Base-by-base conservation (phyloP, 805 yeast species). In the Starmerella apicola region DNA sequence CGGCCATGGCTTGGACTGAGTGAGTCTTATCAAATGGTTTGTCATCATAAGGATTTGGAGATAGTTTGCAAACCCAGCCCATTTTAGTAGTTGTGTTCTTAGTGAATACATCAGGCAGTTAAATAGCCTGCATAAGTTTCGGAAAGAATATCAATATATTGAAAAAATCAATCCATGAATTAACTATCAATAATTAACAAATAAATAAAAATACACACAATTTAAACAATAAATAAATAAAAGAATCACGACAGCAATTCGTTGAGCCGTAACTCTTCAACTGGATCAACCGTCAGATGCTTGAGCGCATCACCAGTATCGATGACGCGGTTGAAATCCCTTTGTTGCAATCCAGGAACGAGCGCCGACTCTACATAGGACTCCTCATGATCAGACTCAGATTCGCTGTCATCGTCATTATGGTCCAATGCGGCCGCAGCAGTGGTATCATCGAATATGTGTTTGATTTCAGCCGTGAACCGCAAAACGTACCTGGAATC, bases 281-380 rank as follows among this genome's bases (percentile, higher is more conserved):
- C 38, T 2, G n/a, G 30, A 33, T 40, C 43, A 7, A 40, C 32
- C n/a, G 36, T 34, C 22, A 45, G 41, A 22, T 38, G 37, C 4
- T 33, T 12, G 13, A 45, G 32, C 2, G 46, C 43, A 5, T 18
- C 21, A 15, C 28, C 13, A 12, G 33, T 27, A 16, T 43, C 46
- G n/a, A 42, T 36, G 19, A 19, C 38, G 18, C 39, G 32, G 37
- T 37, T 26, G 40, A 40, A 34, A 27, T 46, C 41, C 32, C 42
- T 25, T 32, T 41, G 45, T 34, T 48, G 47, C 18, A 46, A 36
- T 2, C 50, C 50, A 2, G 50, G 49, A 15, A 46, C 41, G 22
- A 46, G 29, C 8, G 50, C 43, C 8, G 45, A 44, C 36, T 46
- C 44, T 3, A 44, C 50, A 34, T 46, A 46, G 12, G 50, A 33